Conservation (phyloP, 768 basidiomycete genomes). For the Lactarius evosmus region DNA sequence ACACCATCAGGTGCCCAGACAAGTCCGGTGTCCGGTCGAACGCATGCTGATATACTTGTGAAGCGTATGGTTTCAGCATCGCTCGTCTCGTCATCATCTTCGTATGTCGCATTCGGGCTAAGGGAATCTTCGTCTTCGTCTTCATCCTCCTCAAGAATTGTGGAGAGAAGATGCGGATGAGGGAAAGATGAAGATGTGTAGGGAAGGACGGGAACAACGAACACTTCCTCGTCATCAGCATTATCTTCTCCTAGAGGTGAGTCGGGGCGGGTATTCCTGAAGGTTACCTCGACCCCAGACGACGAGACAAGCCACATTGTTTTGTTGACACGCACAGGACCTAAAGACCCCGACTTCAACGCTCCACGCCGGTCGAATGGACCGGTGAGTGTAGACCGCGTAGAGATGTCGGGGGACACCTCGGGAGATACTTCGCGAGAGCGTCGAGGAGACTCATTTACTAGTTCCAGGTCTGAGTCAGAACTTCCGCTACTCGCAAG, state of each 20-base stretch:
- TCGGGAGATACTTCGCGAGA: neutral
- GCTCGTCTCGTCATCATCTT: slow-evolving; percentile 9
- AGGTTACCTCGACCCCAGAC: slow-evolving; percentile 8
- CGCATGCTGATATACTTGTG: neutral
- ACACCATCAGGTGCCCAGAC: neutral
- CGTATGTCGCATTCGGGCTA: neutral
- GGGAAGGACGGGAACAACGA: slow-evolving; percentile 4
- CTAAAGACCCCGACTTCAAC: neutral
- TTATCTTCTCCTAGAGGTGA: neutral
- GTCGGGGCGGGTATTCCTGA: neutral
- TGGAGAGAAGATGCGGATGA: slow-evolving; percentile 14
- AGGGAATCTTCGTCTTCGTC: neutral
- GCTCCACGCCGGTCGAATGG: too few relatives aligned
- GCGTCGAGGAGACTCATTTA: neutral
- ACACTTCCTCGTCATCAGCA: neutral
- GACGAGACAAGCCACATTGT: neutral
- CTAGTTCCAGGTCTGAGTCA: neutral
- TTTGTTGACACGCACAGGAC: neutral
- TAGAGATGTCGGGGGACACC: neutral
- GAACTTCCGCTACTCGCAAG: neutral
- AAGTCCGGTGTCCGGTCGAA: neutral
- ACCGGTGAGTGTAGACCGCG: neutral
- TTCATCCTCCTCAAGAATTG: slow-evolving; percentile 14
- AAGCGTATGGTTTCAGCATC: slow-evolving; percentile 14
- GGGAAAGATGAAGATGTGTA: neutral